A percentile compares a stretch with the other conserved stretches of the same genome.
These are phyloP conservation scores for Ceratobasidium sp. DNA, from an alignment of 1,284 basidiomycete genomes.

Conservation along the genomic window DNA sequence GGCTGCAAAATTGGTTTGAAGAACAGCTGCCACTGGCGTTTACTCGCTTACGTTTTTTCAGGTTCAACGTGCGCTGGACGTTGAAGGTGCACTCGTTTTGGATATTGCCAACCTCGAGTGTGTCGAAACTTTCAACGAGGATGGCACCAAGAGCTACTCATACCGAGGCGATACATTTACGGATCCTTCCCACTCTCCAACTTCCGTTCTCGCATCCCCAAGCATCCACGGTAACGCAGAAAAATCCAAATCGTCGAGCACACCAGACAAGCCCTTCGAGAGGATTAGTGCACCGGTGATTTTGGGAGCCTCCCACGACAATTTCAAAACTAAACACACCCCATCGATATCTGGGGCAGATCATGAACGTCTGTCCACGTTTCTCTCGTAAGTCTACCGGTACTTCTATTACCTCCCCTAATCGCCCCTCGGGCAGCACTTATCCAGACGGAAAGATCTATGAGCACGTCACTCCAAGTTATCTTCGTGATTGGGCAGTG, in stretches of 20 bases:
- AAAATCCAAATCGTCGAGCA: constrained; percentile 13
- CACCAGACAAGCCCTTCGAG: constrained; percentile 20
- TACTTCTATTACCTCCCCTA: too few species aligned
- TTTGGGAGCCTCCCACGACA: constrained; percentile 19
- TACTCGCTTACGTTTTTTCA: neutral
- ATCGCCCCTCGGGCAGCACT: constrained; percentile 58
- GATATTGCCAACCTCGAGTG: constrained; percentile 94
- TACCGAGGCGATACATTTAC: constrained; percentile 55
- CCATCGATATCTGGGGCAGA: constrained; percentile 74
- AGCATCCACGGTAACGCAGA: constrained; percentile 7
- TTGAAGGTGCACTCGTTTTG: constrained; percentile 92
- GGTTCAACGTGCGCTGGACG: constrained; percentile 87
- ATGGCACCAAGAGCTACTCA: constrained; percentile 65
- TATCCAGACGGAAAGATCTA: constrained; percentile 87
- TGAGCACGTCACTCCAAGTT: constrained; percentile 83
- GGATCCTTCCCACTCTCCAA: constrained; percentile 50
- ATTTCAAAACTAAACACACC: constrained; percentile 52
- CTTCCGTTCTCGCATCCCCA: constrained; percentile 51
- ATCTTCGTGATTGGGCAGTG: constrained; percentile 78
- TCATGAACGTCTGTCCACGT: constrained; percentile 78
- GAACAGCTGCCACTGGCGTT: neutral
- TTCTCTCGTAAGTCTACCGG: constrained; percentile 63
- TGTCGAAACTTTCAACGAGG: constrained; percentile 77
- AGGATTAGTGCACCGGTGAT: constrained; percentile 24
- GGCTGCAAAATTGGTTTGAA: constrained; percentile 80